phyloP scores from a whole-genome alignment of 2,329 filamentous ascomycete genomes.

The Botrytis aclada region DNA sequence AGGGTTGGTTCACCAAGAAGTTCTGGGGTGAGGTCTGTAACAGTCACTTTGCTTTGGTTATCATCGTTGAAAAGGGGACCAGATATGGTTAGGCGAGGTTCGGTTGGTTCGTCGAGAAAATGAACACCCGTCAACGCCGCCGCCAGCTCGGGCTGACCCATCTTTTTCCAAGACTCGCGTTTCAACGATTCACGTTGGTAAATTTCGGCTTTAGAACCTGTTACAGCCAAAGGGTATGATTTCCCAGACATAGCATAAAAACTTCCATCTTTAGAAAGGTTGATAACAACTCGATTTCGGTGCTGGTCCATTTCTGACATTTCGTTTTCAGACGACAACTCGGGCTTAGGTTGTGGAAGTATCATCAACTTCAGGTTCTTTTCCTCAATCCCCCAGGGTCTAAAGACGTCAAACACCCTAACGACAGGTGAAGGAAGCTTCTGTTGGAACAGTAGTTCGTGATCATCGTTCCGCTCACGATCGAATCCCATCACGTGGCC shows the following conservation, averaged over 20 bases:
- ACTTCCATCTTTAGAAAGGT: slow-evolving; percentile 78
- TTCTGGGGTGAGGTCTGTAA: slow-evolving; percentile 26
- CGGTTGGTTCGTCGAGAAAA: slow-evolving; percentile 49
- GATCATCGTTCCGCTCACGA: slow-evolving; percentile 45
- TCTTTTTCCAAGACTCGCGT: slow-evolving; percentile 36
- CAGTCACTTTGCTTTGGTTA: slow-evolving; percentile 33
- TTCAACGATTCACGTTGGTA: slow-evolving; percentile 55
- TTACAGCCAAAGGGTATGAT: slow-evolving; percentile 80
- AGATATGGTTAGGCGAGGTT: slow-evolving; percentile 47
- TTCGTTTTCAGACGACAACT: slow-evolving; percentile 47
- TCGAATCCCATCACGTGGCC: slow-evolving; percentile 81
- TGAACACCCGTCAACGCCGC: slow-evolving; percentile 71
- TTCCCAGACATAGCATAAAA: slow-evolving; percentile 93
- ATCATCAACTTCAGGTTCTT: slow-evolving; percentile 75
- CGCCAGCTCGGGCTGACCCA: slow-evolving; percentile 48
- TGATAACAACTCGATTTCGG: slow-evolving; percentile 73
- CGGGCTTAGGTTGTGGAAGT: slow-evolving; percentile 78
- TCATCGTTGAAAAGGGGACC: slow-evolving; percentile 33
- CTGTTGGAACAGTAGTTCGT: slow-evolving; percentile 56
- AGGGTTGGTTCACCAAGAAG: slow-evolving; percentile 43
- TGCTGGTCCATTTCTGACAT: slow-evolving; percentile 44
- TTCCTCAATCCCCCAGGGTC: slow-evolving; percentile 63
- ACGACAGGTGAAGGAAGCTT: slow-evolving; percentile 75
- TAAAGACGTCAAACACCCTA: slow-evolving; percentile 83
- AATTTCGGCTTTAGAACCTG: slow-evolving; percentile 54